Evolutionary conservation across 495 filamentous ascomycete genomes (phyloP).

Genomic region (Penicillium diatomitis): DNA sequence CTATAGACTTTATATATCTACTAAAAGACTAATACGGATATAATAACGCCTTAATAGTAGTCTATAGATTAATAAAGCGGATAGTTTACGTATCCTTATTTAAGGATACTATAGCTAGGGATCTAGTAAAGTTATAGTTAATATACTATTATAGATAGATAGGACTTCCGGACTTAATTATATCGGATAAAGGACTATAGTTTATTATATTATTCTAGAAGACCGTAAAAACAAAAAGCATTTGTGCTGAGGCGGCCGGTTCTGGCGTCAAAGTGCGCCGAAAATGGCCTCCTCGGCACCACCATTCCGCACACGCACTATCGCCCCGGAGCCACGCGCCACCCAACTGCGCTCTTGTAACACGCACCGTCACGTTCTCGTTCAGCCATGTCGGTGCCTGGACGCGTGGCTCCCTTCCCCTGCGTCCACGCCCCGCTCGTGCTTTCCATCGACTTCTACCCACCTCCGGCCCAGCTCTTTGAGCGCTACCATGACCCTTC

Average conservation of each 20-base stretch:
- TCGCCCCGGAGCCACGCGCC: constrained; percentile 2
- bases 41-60: too few relatives aligned
- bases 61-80: too few relatives aligned
- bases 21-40: too few relatives aligned
- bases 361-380: not conserved
- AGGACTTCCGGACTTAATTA: too few relatives aligned
- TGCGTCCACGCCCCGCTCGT: not conserved
- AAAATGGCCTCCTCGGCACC: constrained; percentile 9
- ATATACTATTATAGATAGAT: too few relatives aligned
- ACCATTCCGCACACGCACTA: constrained; percentile 3
- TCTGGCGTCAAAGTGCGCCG: constrained; percentile 5
- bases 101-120: too few relatives aligned
- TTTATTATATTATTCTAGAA: too few relatives aligned
- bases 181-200: too few relatives aligned
- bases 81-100: too few relatives aligned
- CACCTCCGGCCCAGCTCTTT: not conserved
- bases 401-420: too few relatives aligned
- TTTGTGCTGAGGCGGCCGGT: constrained; percentile 8
- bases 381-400: not conserved
- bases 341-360: not conserved
- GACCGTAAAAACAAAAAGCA: constrained; percentile 8
- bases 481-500: not conserved
- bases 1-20: too few relatives aligned
- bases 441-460: not conserved
- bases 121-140: too few relatives aligned